phyloP scores from a whole-genome alignment of 2,329 filamentous ascomycete genomes.

The Curvularia lunata region DNA sequence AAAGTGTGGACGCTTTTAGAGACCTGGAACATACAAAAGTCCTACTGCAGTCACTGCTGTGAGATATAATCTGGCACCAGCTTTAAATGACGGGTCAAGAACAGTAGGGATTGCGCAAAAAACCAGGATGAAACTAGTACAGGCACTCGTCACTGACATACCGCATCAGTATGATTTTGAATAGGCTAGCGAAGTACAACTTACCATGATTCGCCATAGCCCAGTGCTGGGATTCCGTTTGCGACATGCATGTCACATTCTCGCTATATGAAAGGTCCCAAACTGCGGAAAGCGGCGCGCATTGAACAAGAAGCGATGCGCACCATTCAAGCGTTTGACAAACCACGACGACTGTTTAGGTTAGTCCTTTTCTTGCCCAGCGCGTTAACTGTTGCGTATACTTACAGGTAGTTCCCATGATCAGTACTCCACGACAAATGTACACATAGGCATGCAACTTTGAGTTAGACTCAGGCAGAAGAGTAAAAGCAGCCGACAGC shows the following conservation, averaged over 20 bases:
- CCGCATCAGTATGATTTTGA: background rate
- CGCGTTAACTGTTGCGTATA: background rate
- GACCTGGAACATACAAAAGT: slow-evolving; percentile 47
- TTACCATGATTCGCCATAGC: slow-evolving; percentile 54
- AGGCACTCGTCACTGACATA: slow-evolving; percentile 16
- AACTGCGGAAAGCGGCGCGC: slow-evolving; percentile 52
- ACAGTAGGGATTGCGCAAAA: slow-evolving; percentile 3
- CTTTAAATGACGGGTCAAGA: slow-evolving; percentile 4
- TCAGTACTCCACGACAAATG: slow-evolving; percentile 10
- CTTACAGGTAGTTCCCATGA: slow-evolving; percentile 53
- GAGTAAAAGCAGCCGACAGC: slow-evolving; percentile 55
- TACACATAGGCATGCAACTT: slow-evolving; percentile 45
- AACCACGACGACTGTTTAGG: slow-evolving; percentile 21
- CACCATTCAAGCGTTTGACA: slow-evolving; percentile 52
- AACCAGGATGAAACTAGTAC: slow-evolving; percentile 46
- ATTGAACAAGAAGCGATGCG: slow-evolving; percentile 55
- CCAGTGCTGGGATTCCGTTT: slow-evolving; percentile 52
- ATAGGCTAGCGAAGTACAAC: background rate
- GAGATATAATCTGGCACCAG: slow-evolving; percentile 18
- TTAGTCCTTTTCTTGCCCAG: slow-evolving; percentile 8
- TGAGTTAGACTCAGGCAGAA: slow-evolving; percentile 52
- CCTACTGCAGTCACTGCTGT: slow-evolving; percentile 48
- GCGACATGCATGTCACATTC: slow-evolving; percentile 29
- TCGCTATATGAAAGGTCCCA: slow-evolving; percentile 47
- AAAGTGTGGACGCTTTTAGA: slow-evolving; percentile 42